Base-by-base conservation (phyloP, 768 basidiomycete species). In the Suillus alpinus region DNA sequence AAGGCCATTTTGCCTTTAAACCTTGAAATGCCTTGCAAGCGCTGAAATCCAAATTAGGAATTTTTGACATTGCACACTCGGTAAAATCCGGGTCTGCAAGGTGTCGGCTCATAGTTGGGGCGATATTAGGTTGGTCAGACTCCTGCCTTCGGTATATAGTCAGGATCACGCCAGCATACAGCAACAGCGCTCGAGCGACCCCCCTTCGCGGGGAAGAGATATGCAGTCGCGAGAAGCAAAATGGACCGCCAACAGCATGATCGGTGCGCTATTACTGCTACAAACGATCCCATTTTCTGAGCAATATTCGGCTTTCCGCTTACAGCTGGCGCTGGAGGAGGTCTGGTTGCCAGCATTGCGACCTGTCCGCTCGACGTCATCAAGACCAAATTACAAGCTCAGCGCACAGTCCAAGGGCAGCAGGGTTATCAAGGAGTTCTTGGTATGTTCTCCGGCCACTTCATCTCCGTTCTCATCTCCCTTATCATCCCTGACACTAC, bases 301-400 rank as follows among this genome's bases (percentile, higher is more conserved):
- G 31, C 10, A 26, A 23, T 16, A 37, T 44, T 47, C 62, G 41
- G 37, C 52, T 44, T 57, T 16, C 55, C 34, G 7, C 51, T 31
- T 53, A 13, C 67, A 92, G 94, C 97, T 71, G 97, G 97, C 59
- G 96, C 96, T 40, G 94, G 94, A 34, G 94, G 96, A 58, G 97
- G 97, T 61, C 81, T 99, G 63, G 88, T 94, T 65, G 91, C 94
- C 56, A 92, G 90, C 75, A 81, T 98, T 63, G 92, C 93, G 59
- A 98, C 96, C 7, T 99, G 97, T 75, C 97, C 97, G 12, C 82
- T 99, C 53, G 97, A 99, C 75, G 96, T 99, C 59, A 82, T 99
- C 76, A 99, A 98, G 81, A 99, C 97, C 4, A 92, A 93, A 66
- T 76, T 99, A 55, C 97, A 99, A 77, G 97, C 97, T n/a, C 95